phyloP scores from a whole-genome alignment of 345 rosid genomes.

The Anastatica hierochuntica region DNA sequence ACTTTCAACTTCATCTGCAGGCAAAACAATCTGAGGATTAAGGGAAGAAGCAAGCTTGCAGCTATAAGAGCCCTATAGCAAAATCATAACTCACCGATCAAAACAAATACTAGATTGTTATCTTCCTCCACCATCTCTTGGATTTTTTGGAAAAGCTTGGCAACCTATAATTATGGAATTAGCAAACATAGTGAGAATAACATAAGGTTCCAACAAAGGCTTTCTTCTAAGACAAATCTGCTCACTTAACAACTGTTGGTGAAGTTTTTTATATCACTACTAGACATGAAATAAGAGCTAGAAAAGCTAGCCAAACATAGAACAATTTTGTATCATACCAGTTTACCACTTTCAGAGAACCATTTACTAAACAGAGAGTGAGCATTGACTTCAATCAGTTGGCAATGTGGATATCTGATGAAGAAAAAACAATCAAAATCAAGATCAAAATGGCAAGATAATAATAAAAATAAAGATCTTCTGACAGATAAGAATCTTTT shows the following conservation, averaged over 20 bases:
- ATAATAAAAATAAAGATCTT: background rate
- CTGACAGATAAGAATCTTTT: background rate
- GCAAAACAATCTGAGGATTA: constrained; percentile 20
- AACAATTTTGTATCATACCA: constrained; percentile 43
- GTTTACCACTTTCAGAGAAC: constrained; percentile 99
- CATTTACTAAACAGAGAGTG: constrained; percentile 98
- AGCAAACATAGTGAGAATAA: background rate
- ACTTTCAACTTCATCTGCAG: constrained; percentile 98
- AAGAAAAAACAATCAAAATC: constrained; percentile 13
- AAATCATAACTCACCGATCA: constrained; percentile 73
- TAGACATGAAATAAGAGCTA: background rate
- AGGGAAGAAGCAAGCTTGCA: constrained; percentile 17
- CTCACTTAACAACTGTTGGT: constrained; percentile 3
- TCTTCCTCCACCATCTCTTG: constrained; percentile 99
- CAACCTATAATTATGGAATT: constrained; percentile 48
- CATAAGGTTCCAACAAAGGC: background rate
- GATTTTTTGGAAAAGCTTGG: constrained; percentile 93
- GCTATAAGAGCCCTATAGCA: background rate
- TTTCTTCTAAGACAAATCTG: background rate
- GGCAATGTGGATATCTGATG: constrained; percentile 81
- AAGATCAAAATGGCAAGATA: constrained; percentile 1
- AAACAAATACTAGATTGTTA: constrained; percentile 89
- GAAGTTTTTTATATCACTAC: background rate
- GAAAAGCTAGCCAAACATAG: background rate
- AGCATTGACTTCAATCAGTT: constrained; percentile 95